Conservation (phyloP, 192 early-diverging fungal species). For the Phycomyces nitens region DNA sequence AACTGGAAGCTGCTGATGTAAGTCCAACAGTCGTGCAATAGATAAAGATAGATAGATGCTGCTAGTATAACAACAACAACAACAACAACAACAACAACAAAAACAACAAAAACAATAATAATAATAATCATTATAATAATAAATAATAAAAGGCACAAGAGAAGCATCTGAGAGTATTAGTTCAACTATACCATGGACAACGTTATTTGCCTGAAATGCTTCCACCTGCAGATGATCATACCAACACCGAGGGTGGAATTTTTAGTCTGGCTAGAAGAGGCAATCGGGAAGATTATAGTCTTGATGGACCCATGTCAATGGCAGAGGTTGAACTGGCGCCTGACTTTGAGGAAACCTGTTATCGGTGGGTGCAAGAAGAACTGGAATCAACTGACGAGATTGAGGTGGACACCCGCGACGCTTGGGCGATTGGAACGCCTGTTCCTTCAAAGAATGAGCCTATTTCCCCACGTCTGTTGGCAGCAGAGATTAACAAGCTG, state of each 20-base stretch:
- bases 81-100: too few relatives aligned
- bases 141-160: constrained; percentile 52
- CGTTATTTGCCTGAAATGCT: constrained; percentile 24
- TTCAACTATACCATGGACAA: constrained; percentile 59
- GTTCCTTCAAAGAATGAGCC: constrained; percentile 7
- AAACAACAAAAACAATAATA: too few relatives aligned
- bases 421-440: constrained; percentile 13
- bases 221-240: constrained; percentile 10
- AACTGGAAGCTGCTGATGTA: constrained; percentile 10
- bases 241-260: background rate
- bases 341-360: constrained; percentile 61
- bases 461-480: background rate
- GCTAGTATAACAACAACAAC: too few relatives aligned
- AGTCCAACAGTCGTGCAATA: background rate
- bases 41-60: too few relatives aligned
- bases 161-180: constrained; percentile 57
- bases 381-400: constrained; percentile 31
- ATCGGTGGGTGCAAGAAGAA: constrained; percentile 62
- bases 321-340: constrained; percentile 51
- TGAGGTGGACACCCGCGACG: constrained; percentile 2
- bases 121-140: too few relatives aligned
- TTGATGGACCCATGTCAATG: background rate
- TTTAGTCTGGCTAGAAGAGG: background rate
- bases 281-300: constrained; percentile 5
- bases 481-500: constrained; percentile 22